Evolutionary conservation across 2,329 filamentous ascomycete genomes (phyloP), one percentile per base, ranked within the genome.

Genomic region (Calonectria pseudoturangicola): DNA sequence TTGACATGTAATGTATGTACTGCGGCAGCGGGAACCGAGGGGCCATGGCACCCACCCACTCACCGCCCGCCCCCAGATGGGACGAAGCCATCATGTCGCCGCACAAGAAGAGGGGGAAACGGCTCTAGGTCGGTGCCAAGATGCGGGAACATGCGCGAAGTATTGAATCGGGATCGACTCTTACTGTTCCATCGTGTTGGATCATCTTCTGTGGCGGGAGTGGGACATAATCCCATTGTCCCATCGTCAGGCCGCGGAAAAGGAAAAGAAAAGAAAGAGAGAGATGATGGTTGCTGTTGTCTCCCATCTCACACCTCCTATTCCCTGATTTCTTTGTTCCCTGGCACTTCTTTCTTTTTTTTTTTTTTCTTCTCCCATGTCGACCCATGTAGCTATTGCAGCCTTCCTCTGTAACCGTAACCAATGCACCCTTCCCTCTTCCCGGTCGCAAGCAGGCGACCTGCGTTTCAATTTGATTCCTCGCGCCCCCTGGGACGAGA

Each of bases 41-140:
- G 36, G 48, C 50, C 28, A 43, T 66, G 63, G 65, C 36, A 36
- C 45, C 43, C 39, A 54, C 41, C 54, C 48, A 47, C 60, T 65
- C 68, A 70, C 68, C 68, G 68, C 68, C 68, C 60, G 43, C 36
- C n/a, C 51, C 36, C 50, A 45, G 39, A 45, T 62, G 36, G 39
- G 48, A 30, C 25, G 16, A 56, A 30, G 41, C 21, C 48, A 65
- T 47, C 48, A 30, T 62, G 13, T 39, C 41, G 41, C 21, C 36
- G 39, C 15, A 16, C 25, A 28, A 63, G 63, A 45, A 25, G 54
- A 56, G 51, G 48, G 47, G 47, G 62, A 50, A 30, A 58, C 45
- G 48, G 28, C 41, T 45, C 27, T 21, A 51, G 45, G 48, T 41
- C 45, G 63, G 28, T 45, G 45, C 63, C 54, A 67, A 62, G 36